Evolutionary conservation across 768 basidiomycete species (phyloP).

Genomic region (Rhodotorula diobovata): DNA sequence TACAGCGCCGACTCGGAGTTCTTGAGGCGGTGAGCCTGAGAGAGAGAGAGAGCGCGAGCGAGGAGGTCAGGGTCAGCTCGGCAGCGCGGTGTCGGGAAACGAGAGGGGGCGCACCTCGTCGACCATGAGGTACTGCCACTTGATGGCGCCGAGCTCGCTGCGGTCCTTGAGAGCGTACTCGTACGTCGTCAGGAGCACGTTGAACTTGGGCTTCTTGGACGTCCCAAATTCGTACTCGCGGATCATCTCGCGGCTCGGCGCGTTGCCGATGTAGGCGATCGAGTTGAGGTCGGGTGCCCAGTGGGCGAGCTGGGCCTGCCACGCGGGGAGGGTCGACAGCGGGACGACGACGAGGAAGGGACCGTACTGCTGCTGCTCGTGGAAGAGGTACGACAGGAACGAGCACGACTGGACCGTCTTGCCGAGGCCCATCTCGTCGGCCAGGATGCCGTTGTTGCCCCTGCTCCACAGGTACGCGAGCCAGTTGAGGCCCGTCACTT

Average conservation of each 20-base stretch:
- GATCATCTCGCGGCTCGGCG: constrained; percentile 80
- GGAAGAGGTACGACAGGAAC: constrained; percentile 90
- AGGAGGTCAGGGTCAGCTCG: too few species aligned
- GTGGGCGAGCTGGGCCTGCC: constrained; percentile 87
- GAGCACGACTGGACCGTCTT: constrained; percentile 96
- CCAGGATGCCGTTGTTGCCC: constrained; percentile 92
- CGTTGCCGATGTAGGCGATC: constrained; percentile 91
- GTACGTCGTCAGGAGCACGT: constrained; percentile 93
- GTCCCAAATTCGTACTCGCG: constrained; percentile 86
- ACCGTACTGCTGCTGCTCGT: constrained; percentile 84
- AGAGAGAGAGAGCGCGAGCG: background rate
- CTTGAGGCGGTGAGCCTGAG: constrained; percentile 89
- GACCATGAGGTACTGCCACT: constrained; percentile 94
- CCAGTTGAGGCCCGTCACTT: constrained; percentile 97
- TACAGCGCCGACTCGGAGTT: constrained; percentile 97
- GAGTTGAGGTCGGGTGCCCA: constrained; percentile 98
- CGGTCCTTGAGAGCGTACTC: constrained; percentile 87
- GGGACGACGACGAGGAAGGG: constrained; percentile 98
- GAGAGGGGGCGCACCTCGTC: constrained; percentile 65
- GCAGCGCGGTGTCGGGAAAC: too few species aligned
- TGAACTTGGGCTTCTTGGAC: constrained; percentile 86
- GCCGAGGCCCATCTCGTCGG: constrained; percentile 99
- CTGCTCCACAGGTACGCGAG: constrained; percentile 93
- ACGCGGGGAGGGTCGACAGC: constrained; percentile 93
- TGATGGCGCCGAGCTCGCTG: constrained; percentile 82